These are phyloP conservation scores for Claviceps citrina DNA, from an alignment of 2,329 filamentous ascomycete genomes.

Conservation along the genomic window DNA sequence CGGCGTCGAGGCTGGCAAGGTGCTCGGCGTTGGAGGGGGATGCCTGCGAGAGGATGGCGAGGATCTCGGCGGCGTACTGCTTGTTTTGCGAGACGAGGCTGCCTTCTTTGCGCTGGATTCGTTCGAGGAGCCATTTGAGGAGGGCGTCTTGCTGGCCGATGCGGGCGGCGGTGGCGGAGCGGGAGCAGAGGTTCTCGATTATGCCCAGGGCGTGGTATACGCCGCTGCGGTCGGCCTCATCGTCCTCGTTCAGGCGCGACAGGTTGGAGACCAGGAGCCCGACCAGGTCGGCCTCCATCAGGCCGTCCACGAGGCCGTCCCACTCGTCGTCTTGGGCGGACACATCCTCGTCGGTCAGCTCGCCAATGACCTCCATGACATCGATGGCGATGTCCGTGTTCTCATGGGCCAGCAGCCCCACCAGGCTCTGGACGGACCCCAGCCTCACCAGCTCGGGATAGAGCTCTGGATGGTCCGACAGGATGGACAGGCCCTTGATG, in stretches of 20 bases:
- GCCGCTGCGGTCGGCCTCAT: conserved; percentile 58
- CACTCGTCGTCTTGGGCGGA: conserved; percentile 67
- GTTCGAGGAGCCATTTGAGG: conserved; percentile 60
- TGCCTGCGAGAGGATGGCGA: conserved; percentile 75
- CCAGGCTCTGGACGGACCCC: conserved; percentile 57
- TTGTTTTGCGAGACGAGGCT: conserved; percentile 69
- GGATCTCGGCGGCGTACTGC: conserved; percentile 82
- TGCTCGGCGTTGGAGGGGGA: conserved; percentile 48
- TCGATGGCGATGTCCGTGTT: conserved; percentile 95
- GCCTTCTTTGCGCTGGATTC: conserved; percentile 55
- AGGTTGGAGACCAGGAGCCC: conserved; percentile 66
- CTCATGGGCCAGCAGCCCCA: conserved; percentile 76
- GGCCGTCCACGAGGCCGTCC: conserved; percentile 54
- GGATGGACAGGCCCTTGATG: conserved; percentile 72
- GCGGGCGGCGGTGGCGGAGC: conserved; percentile 49
- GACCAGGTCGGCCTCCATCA: conserved; percentile 55
- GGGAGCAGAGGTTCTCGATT: conserved; percentile 72
- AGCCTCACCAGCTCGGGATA: conserved; percentile 68
- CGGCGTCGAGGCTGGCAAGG: conserved; percentile 50
- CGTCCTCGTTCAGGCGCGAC: conserved; percentile 59
- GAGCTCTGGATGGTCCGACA: conserved; percentile 73
- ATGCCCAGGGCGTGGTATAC: conserved; percentile 76
- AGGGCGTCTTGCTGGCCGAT: conserved; percentile 56
- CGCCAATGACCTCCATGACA: conserved; percentile 73
- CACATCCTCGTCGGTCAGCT: conserved; percentile 89